These are phyloP conservation scores for Fusarium sp. DNA, from an alignment of 2,329 filamentous ascomycete species.

Conservation along the genomic window DNA sequence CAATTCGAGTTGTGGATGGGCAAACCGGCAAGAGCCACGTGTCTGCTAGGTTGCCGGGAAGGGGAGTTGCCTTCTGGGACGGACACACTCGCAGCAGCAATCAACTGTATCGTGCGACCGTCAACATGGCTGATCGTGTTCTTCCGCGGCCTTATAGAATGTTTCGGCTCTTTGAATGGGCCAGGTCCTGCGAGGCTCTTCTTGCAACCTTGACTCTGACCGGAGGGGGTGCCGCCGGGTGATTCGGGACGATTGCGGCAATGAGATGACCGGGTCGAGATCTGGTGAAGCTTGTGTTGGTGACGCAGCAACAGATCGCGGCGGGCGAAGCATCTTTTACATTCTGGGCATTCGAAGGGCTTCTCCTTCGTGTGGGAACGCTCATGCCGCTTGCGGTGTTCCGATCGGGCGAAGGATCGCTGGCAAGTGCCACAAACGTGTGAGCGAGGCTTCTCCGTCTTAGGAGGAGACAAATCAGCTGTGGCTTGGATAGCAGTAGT, in stretches of 20 bases:
- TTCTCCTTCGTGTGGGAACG: constrained; percentile 99
- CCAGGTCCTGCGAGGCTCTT: constrained; percentile 79
- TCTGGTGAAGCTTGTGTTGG: constrained; percentile 98
- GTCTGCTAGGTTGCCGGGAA: too few species aligned
- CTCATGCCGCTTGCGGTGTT: constrained; percentile 97
- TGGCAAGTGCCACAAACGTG: constrained; percentile 93
- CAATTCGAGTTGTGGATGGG: too few species aligned
- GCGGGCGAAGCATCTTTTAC: constrained; percentile 91
- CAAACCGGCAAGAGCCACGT: too few species aligned
- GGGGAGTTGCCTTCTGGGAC: constrained; percentile 37
- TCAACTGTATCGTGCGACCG: constrained; percentile 75
- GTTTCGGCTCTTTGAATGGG: constrained; percentile 55
- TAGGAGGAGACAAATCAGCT: constrained; percentile 65
- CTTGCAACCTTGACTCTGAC: constrained; percentile 82
- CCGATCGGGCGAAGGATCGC: constrained; percentile 91
- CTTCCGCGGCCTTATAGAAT: constrained; percentile 80
- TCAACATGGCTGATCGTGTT: constrained; percentile 98
- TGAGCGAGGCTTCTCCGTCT: constrained; percentile 96
- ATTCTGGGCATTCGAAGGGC: constrained; percentile 96
- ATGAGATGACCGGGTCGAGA: constrained; percentile 84
- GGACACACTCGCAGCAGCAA: constrained; percentile 62
- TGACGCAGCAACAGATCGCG: constrained; percentile 91
- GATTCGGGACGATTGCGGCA: constrained; percentile 92
- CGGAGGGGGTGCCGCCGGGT: constrained; percentile 74
- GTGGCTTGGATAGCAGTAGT: too few species aligned